Conservation (phyloP, 495 filamentous ascomycete species). For the Penicillium verhagenii region DNA sequence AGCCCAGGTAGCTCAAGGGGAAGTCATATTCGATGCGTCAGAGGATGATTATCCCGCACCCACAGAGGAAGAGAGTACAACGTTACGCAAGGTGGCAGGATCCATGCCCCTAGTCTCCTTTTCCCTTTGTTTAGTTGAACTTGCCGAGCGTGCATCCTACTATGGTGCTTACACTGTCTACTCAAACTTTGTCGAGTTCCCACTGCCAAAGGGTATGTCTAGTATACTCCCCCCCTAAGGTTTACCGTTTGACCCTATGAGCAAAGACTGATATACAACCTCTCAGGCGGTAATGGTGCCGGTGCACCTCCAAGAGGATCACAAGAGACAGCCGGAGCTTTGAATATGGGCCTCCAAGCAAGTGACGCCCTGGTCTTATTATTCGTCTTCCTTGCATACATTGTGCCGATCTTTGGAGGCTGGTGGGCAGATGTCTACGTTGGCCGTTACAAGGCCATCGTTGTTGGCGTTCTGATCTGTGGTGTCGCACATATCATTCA, state of each 20-base stretch:
- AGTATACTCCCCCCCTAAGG: neutral
- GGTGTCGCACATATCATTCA: slow-evolving; percentile 66
- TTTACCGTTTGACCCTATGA: neutral
- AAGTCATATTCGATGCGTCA: neutral
- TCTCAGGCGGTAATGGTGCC: slow-evolving; percentile 55
- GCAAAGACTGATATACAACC: neutral
- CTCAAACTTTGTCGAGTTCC: slow-evolving; percentile 58
- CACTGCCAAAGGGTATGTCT: slow-evolving; percentile 42
- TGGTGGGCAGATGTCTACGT: slow-evolving; percentile 59
- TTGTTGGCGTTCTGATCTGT: slow-evolving; percentile 61
- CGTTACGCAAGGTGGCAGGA: slow-evolving; percentile 57
- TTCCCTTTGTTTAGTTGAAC: slow-evolving; percentile 57
- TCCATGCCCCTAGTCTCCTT: slow-evolving; percentile 47
- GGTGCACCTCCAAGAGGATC: slow-evolving; percentile 57
- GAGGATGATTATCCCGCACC: slow-evolving; percentile 39
- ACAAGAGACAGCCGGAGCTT: slow-evolving; percentile 55
- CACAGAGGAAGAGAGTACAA: slow-evolving; percentile 55
- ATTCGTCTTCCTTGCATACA: slow-evolving; percentile 60
- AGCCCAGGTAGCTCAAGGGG: neutral
- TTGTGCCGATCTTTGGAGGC: slow-evolving; percentile 56
- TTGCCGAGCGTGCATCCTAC: slow-evolving; percentile 59
- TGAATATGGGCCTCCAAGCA: slow-evolving; percentile 57
- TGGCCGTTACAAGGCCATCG: slow-evolving; percentile 54
- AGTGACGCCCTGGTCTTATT: slow-evolving; percentile 59
- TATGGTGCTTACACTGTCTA: slow-evolving; percentile 56